Evolutionary conservation across 1,139 yeast species (phyloP), one percentile per base, ranked within the genome.

Genomic region (Diutina ranongensis): DNA sequence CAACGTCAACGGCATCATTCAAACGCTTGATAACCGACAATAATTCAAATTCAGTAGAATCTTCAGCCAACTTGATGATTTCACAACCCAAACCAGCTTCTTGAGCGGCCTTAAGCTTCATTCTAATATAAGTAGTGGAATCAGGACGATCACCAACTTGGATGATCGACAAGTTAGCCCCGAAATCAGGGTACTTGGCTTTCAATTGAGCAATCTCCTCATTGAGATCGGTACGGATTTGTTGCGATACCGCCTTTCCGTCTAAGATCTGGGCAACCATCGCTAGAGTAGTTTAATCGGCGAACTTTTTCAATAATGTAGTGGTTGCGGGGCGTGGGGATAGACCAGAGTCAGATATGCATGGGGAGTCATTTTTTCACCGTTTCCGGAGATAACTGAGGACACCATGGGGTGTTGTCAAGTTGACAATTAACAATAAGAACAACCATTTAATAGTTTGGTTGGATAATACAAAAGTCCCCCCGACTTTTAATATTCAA

Each of bases 121-220:
- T 89, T 54, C 82, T 79, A 48, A 92, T 97, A 64, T 92, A 92
- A n/a, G 96, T 85, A 45, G 86, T 74, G 12, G 97, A 87, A 61
- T 92, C 98, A 35, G 86, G 89, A 58, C 97, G 75, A 45, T 69
- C 72, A 45, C 97, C 97, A 25, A 92, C 94, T 67, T 92, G 98
- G 54, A 92, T 73, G 54, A 92, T 89, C 46, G 86, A 73, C 61
- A 92, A 71, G 47, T 77, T 74, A 34, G 98, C 97, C 54, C 73
- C 70, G 68, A 88, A 89, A 47, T 71, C 32, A 16, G 42, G 31
- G 42, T 38, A 25, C 32, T 38, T 38, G 22, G 46, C 72, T 20
- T 78, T 28, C 12, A 40, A 18, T 20, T 40, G 27, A 13, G 8
- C 20, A 15, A 40, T 31, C 25, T 40, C 35, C 34, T 15, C 35